Conservation (phyloP, 75 land plant genomes). For the Pinus albicaulis region DNA sequence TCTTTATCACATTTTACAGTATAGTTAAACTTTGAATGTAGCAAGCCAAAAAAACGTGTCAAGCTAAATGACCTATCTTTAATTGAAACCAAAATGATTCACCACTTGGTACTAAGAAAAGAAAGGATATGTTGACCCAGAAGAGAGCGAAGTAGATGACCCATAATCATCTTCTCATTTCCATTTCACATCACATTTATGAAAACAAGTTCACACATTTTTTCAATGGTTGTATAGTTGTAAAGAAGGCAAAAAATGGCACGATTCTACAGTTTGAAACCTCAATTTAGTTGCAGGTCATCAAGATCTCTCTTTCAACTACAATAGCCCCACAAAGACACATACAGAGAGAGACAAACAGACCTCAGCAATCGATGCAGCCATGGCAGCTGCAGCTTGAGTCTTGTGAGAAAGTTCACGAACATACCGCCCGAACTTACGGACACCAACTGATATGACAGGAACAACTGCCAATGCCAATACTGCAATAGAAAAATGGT, state of each 20-base stretch:
- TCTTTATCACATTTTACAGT: too few species aligned
- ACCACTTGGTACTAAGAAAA: background rate
- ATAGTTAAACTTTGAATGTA: too few species aligned
- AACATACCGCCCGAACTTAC: slow-evolving; percentile 86
- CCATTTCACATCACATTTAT: background rate
- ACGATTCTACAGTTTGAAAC: background rate
- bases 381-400: slow-evolving; percentile 96
- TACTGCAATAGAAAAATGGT: slow-evolving; percentile 39
- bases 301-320: background rate
- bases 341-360: background rate
- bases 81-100: background rate
- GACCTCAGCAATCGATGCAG: slow-evolving; percentile 98
- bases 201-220: background rate
- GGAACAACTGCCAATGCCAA: slow-evolving; percentile 89
- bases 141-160: too few species aligned
- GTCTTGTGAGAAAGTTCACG: slow-evolving; percentile 94
- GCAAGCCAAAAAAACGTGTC: background rate
- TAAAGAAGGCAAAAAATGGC: background rate
- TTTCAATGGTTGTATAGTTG: background rate
- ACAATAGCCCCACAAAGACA: background rate
- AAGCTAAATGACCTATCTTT: background rate
- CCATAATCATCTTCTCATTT: background rate
- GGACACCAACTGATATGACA: slow-evolving; percentile 75
- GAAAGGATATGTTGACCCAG: background rate
- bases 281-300: background rate